Base-by-base conservation (phyloP, 805 yeast species). In the Wickerhamiella sorbophila region DNA sequence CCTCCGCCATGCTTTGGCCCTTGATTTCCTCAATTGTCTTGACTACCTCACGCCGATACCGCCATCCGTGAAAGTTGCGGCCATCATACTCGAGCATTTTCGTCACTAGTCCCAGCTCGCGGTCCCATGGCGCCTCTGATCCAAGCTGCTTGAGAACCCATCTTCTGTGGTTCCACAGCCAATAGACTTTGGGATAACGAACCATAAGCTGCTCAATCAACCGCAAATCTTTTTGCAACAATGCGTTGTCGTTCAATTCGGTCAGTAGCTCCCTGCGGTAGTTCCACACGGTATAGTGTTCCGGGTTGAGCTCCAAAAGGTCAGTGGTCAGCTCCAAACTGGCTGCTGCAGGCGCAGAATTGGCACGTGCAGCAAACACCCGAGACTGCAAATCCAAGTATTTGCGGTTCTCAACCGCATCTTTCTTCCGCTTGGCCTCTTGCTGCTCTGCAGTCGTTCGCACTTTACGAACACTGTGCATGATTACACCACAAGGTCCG, bases 1-100 rank as follows among this genome's bases (percentile, higher is more conserved):
- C 48, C 31, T 53, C 41, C n/a, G 63, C 60, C 48, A 58, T 55
- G 39, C 56, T 64, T 16, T 48, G 38, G 1, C 55, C 57, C 0
- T 40, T 31, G 29, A 61, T 65, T 32, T 63, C 50, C 20, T 54
- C 60, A 15, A 51, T 36, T 31, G 43, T 37, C 3, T 55, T 53
- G 4, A 83, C 72, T 5, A 91, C 74, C 42, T 72, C 72, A 44
- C 97, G 67, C 53, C 98, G 67, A 58, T 91, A 91, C 38, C 82
- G 85, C 98, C 98, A 88, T 1, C 94, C 97, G 58, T 87, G 96
- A 59, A 70, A 91, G 57, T 91, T 91, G 51, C 98, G 71, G 15
- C 81, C 67, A 55, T 91, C 98, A 39, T 71, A 58, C 20, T 70
- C 68, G 41, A 88, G 66, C 52, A 91, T 63, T 52, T 75, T 75